Evolutionary conservation across 768 basidiomycete genomes (phyloP).

Genomic region (Xanthoconium stramineum): DNA sequence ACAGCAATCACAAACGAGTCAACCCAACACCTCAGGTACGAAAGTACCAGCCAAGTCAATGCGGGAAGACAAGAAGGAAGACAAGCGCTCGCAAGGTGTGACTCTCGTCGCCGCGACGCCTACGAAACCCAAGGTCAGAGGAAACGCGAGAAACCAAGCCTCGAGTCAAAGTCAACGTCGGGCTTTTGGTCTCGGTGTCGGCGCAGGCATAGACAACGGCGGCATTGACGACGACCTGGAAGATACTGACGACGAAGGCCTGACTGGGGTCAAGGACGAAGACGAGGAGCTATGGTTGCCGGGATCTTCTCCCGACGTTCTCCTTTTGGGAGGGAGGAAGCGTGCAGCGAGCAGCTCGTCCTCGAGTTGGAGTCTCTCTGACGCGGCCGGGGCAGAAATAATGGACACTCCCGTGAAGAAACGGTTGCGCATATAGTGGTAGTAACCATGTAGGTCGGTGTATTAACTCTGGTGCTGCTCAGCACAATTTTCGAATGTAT

Average conservation of each 20-base stretch:
- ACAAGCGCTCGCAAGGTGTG: slow-evolving; percentile 12
- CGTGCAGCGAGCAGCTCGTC: slow-evolving; percentile 27
- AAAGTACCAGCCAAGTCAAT: slow-evolving; percentile 14
- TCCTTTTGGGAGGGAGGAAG: slow-evolving; percentile 31
- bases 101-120: slow-evolving; percentile 58
- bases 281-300: slow-evolving; percentile 43
- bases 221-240: background rate
- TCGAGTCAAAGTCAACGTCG: slow-evolving; percentile 10
- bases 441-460: slow-evolving; percentile 1
- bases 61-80: slow-evolving; percentile 7
- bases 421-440: slow-evolving; percentile 16
- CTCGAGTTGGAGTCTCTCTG: slow-evolving; percentile 21
- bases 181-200: slow-evolving; percentile 3
- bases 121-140: slow-evolving; percentile 33
- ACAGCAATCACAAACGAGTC: slow-evolving; percentile 12
- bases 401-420: slow-evolving; percentile 28
- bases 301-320: slow-evolving; percentile 40
- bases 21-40: slow-evolving; percentile 12
- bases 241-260: slow-evolving; percentile 6
- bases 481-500: background rate
- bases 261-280: slow-evolving; percentile 14
- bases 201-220: background rate
- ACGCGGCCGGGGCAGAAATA: slow-evolving; percentile 10
- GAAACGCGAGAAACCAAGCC: background rate
- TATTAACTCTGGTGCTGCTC: background rate